Base-by-base conservation (phyloP, 139 green algal species). In the Chlamydomonas incerta region DNA sequence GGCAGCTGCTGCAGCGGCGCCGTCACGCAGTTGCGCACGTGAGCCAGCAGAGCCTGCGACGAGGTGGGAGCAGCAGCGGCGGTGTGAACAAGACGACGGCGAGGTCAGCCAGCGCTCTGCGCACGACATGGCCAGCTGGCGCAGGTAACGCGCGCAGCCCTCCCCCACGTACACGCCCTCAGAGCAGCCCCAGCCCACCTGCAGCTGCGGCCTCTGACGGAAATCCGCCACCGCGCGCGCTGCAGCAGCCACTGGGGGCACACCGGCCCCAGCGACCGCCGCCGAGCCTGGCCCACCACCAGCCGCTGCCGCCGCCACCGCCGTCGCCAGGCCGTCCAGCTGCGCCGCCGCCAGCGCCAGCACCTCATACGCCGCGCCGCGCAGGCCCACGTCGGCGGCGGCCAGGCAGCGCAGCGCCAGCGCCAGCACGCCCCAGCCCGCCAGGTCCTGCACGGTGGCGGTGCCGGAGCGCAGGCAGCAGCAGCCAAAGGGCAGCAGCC, bases 1-100 rank as follows among this genome's bases (percentile, higher is more conserved):
- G 94, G 93, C 58, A 97, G 80, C 67, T 90, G 90, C 60, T 89
- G 86, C 73, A 93, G 89, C 41, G 90, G 89, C 35, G 52, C 29
- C 5, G 75, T 71, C 5, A 96, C 46, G 63, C 80, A 72, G 55
- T 72, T 75, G 20, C 89, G 72, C 28, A 97, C 58, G 24, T 69
- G 90, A 9, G 68, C 37, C 47, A 96, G 83, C 52, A 96, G 89
- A 50, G 83, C 82, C 28, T 55, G 37, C 10, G 28, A n/a, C n/a
- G n/a, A n/a, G n/a, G n/a, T n/a, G n/a, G n/a, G n/a, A n/a, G n/a
- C n/a, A n/a, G n/a, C n/a, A n/a, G n/a, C n/a, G n/a, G n/a, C n/a
- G n/a, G n/a, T n/a, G n/a, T n/a, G n/a, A n/a, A n/a, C n/a, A n/a
- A n/a, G n/a, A n/a, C n/a, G n/a, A n/a, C n/a, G n/a, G n/a, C n/a